A percentile compares a stretch with the other conserved stretches of the same genome.
Evolutionary conservation across 805 yeast genomes (phyloP).

Genomic region (Scheffersomyces stipitis): DNA sequence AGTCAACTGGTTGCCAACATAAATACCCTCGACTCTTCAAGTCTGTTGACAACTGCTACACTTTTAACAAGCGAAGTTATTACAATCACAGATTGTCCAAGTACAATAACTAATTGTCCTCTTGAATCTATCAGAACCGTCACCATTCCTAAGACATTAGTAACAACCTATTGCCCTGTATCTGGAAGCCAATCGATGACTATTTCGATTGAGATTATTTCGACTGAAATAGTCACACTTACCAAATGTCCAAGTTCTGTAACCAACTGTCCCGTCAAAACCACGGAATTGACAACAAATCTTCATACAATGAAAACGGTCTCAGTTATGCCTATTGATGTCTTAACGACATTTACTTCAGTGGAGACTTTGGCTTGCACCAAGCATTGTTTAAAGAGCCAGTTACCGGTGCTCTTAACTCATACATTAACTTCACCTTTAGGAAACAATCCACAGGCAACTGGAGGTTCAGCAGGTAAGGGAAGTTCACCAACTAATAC

Average conservation of each 20-base stretch:
- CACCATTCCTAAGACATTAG: not conserved
- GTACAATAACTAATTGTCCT: not conserved
- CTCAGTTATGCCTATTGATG: no score
- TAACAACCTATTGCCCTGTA: not conserved
- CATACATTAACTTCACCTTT: no score
- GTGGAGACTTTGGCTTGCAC: no score
- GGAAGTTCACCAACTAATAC: conserved; percentile 9
- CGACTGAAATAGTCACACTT: not conserved
- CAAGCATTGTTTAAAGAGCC: no score
- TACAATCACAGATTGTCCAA: not conserved
- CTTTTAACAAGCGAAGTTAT: not conserved
- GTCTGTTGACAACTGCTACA: not conserved
- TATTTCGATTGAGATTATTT: no score
- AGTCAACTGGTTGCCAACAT: not conserved
- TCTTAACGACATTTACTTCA: no score
- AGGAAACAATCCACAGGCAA: no score
- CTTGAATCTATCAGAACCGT: not conserved
- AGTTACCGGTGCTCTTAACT: no score
- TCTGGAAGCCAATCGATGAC: no score
- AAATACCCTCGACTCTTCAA: not conserved
- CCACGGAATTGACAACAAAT: not conserved
- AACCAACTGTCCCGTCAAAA: not conserved
- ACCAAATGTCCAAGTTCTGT: not conserved
- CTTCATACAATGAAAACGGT: no score
- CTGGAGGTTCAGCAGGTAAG: no score